Conservation (phyloP, 768 basidiomycete species). For the Guyanaporus albipodus region DNA sequence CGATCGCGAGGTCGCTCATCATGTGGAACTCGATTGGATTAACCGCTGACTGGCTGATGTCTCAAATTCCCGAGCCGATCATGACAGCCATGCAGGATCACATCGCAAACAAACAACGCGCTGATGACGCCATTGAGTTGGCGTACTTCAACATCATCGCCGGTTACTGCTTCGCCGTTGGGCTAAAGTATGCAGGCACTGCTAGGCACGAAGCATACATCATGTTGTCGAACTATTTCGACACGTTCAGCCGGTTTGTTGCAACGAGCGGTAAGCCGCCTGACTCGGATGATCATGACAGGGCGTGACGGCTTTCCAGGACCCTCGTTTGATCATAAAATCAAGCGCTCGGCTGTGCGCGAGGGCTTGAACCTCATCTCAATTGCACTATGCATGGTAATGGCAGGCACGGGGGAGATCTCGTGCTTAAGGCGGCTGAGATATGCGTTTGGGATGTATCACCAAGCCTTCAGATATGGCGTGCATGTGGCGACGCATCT, state of each 20-base stretch:
- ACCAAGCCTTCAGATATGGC: constrained; percentile 75
- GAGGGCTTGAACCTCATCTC: constrained; percentile 88
- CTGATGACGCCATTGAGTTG: constrained; percentile 75
- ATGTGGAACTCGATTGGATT: constrained; percentile 81
- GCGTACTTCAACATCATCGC: constrained; percentile 91
- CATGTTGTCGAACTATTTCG: constrained; percentile 77
- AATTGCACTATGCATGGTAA: constrained; percentile 84
- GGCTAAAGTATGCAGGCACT: constrained; percentile 91
- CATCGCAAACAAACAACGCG: constrained; percentile 40
- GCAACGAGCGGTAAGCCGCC: constrained; percentile 57
- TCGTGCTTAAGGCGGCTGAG: constrained; percentile 83
- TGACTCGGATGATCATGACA: not conserved
- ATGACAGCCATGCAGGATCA: constrained; percentile 52
- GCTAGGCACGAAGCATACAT: constrained; percentile 86
- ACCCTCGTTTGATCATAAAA: constrained; percentile 79
- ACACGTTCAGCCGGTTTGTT: constrained; percentile 68
- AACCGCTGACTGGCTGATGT: constrained; percentile 65
- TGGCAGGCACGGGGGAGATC: constrained; percentile 97
- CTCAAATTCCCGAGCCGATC: constrained; percentile 70
- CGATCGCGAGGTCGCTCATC: constrained; percentile 72
- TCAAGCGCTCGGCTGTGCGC: constrained; percentile 81
- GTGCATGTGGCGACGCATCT: constrained; percentile 88
- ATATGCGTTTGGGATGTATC: constrained; percentile 85
- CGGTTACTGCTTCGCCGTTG: constrained; percentile 88
- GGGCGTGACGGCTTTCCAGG: constrained; percentile 38